Evolutionary conservation across 1,284 basidiomycete species (phyloP).

Genomic region (Chondrostereum purpureum): DNA sequence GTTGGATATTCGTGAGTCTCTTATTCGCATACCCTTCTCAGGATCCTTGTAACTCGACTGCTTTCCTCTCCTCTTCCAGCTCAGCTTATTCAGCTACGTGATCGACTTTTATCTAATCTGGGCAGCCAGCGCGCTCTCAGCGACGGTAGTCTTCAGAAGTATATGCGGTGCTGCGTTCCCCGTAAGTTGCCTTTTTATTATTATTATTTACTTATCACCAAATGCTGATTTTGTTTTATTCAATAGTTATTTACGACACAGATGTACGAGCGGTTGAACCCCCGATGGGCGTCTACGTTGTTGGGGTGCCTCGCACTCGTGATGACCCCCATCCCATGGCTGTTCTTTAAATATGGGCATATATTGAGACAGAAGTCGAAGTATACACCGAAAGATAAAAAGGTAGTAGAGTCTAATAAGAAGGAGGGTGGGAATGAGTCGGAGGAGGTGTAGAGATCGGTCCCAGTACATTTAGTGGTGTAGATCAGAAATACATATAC

Average conservation of each 20-base stretch:
- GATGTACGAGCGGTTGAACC: slow-evolving; percentile 44
- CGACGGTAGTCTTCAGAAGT: slow-evolving; percentile 47
- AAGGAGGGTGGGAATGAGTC: too few species aligned
- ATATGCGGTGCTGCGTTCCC: slow-evolving; percentile 55
- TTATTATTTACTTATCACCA: too few species aligned
- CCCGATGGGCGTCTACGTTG: slow-evolving; percentile 51
- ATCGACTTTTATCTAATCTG: slow-evolving; percentile 51
- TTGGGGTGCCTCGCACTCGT: slow-evolving; percentile 43
- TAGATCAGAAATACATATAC: too few species aligned
- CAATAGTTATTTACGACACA: slow-evolving; percentile 44
- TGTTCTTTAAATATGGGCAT: slow-evolving; percentile 33
- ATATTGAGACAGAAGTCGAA: slow-evolving; percentile 35
- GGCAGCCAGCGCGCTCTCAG: slow-evolving; percentile 55
- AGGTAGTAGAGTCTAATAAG: too few species aligned
- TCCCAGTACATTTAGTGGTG: too few species aligned
- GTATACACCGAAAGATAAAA: slow-evolving; percentile 35
- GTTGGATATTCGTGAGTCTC: slow-evolving; percentile 49
- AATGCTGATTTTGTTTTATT: background rate
- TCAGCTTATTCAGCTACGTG: slow-evolving; percentile 49
- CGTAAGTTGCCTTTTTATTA: slow-evolving; percentile 23
- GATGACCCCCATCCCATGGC: slow-evolving; percentile 50
- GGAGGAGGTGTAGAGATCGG: too few species aligned
- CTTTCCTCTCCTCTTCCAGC: slow-evolving; percentile 21
- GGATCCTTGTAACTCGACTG: too few species aligned
- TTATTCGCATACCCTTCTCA: too few species aligned